Conservation (phyloP, 2,329 filamentous ascomycete genomes). For the Aspergillus fumigatiaffinis region DNA sequence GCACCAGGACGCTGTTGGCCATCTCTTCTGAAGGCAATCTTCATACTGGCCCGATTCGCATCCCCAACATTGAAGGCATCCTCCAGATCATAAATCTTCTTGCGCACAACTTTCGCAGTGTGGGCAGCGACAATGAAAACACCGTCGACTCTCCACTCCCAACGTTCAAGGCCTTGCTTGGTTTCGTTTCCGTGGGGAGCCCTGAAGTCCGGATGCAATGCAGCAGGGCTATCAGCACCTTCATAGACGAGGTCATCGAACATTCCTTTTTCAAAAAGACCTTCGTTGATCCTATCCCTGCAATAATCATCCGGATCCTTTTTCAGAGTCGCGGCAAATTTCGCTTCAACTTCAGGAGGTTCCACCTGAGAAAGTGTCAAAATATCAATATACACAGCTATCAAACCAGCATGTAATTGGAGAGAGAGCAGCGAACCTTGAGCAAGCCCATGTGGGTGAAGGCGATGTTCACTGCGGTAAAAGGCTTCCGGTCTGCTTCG, state of each 20-base stretch:
- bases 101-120: constrained; percentile 4
- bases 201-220: constrained; percentile 12
- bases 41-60: constrained; percentile 2
- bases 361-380: background rate
- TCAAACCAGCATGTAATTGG: background rate
- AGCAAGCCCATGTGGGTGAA: constrained; percentile 11
- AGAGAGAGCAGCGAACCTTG: constrained; percentile 3
- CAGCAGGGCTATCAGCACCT: constrained; percentile 10
- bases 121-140: constrained; percentile 17
- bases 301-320: constrained; percentile 1
- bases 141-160: constrained; percentile 11
- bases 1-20: constrained; percentile 2
- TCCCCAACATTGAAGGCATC: constrained; percentile 8
- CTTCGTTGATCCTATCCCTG: constrained; percentile 1
- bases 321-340: background rate
- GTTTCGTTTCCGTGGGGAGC: constrained; percentile 8
- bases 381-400: background rate
- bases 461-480: constrained; percentile 10
- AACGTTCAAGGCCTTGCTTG: background rate
- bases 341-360: background rate
- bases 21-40: constrained; percentile 1
- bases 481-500: background rate
- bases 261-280: constrained; percentile 12
- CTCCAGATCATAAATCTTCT: constrained; percentile 8
- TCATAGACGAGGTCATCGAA: constrained; percentile 16